phyloP scores from a whole-genome alignment of 2,329 filamentous ascomycete genomes.

The Apiospora sp. region DNA sequence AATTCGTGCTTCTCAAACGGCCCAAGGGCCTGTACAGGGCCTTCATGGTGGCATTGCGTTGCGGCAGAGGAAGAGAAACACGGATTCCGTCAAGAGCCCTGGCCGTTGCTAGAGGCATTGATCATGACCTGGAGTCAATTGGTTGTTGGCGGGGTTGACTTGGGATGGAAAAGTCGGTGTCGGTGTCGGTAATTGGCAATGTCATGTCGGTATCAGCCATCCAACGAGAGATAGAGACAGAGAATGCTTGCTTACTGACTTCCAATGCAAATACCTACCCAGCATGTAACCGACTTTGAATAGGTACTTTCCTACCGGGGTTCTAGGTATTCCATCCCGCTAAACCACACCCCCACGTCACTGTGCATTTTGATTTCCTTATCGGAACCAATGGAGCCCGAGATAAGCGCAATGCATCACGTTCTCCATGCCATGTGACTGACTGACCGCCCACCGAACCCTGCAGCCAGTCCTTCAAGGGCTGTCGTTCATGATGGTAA shows the following conservation, averaged over 20 bases:
- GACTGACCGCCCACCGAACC: not conserved
- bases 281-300: not conserved
- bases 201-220: not conserved
- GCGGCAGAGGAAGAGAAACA: conserved; percentile 6
- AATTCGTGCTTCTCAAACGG: conserved; percentile 33
- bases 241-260: not conserved
- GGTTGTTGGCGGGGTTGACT: not conserved
- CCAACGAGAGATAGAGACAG: not conserved
- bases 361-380: conserved; percentile 6
- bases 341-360: conserved; percentile 1
- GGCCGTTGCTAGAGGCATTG: conserved; percentile 18
- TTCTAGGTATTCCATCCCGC: not conserved
- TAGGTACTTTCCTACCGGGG: not conserved
- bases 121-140: conserved; percentile 14
- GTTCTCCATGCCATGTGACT: not conserved
- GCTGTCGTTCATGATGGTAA: not conserved
- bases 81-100: conserved; percentile 19
- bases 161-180: conserved; percentile 7
- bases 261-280: not conserved
- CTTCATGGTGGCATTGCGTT: conserved; percentile 57
- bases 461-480: too few relatives aligned
- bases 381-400: not conserved
- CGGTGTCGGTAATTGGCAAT: conserved; percentile 10
- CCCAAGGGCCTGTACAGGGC: conserved; percentile 48
- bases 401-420: not conserved